These are phyloP conservation scores for Fusarium pseudonygamai DNA, from an alignment of 2,329 filamentous ascomycete genomes.

Conservation along the genomic window DNA sequence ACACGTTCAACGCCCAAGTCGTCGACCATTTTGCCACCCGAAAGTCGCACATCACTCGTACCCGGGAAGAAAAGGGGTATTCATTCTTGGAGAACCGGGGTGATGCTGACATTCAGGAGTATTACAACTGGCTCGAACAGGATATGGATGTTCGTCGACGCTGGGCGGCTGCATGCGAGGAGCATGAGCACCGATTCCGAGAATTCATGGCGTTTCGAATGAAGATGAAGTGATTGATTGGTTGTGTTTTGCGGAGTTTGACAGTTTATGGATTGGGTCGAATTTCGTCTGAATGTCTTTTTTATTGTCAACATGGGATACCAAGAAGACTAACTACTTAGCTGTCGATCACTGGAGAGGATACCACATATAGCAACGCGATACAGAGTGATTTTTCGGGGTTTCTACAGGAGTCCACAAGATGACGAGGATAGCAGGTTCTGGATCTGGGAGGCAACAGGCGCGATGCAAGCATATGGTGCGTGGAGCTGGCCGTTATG, in stretches of 20 bases:
- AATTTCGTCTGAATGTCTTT: conserved; percentile 16
- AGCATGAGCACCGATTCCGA: conserved; percentile 67
- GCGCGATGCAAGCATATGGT: conserved; percentile 15
- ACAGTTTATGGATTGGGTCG: conserved; percentile 10
- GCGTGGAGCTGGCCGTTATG: conserved; percentile 16
- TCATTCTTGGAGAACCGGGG: conserved; percentile 56
- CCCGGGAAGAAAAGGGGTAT: conserved; percentile 54
- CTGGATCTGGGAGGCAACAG: conserved; percentile 21
- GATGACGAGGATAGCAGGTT: conserved; percentile 13
- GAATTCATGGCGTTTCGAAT: conserved; percentile 63
- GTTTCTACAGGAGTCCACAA: conserved; percentile 26
- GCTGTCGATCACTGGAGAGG: neutral
- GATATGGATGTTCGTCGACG: conserved; percentile 70
- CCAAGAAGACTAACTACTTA: neutral
- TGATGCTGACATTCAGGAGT: conserved; percentile 63
- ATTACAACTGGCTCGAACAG: conserved; percentile 68
- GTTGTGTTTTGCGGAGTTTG: conserved; percentile 17
- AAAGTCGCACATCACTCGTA: conserved; percentile 53
- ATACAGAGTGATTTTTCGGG: conserved; percentile 16
- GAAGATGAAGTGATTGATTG: conserved; percentile 51
- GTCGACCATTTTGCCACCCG: conserved; percentile 65
- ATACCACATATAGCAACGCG: neutral
- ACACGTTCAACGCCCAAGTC: conserved; percentile 61
- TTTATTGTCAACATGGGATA: conserved; percentile 16
- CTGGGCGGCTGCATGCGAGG: conserved; percentile 68